phyloP scores from a whole-genome alignment of 176 grass and related monocot genomes.

The Lolium rigidum region DNA sequence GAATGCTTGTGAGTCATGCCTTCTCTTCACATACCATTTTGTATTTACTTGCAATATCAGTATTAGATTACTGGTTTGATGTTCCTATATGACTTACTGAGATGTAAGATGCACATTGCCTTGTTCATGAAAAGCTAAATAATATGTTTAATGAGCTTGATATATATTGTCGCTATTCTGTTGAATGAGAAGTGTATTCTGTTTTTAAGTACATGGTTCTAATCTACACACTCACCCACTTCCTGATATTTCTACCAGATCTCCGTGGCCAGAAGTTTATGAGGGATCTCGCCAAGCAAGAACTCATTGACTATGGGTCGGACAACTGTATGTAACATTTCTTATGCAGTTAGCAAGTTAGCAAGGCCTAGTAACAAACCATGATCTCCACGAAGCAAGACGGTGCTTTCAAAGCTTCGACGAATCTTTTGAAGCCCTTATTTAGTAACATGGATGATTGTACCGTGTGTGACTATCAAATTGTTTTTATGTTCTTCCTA shows the following conservation, averaged over 20 bases:
- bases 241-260: conserved; percentile 26
- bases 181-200: neutral
- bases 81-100: neutral
- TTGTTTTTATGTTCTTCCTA: neutral
- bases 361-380: neutral
- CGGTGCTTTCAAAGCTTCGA: neutral
- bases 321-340: neutral
- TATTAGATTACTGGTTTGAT: neutral
- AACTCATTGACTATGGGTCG: neutral
- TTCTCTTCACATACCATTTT: neutral
- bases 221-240: neutral
- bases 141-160: neutral
- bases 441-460: neutral
- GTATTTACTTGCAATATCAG: neutral
- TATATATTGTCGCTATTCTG: neutral
- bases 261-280: conserved; percentile 26
- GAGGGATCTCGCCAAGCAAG: conserved; percentile 36
- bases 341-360: no score
- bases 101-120: neutral
- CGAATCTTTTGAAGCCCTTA: neutral
- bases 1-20: conserved; percentile 14
- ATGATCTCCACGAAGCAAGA: neutral
- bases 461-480: neutral
- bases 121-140: neutral
- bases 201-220: neutral